These are phyloP conservation scores for Spergularia azorica DNA, from an alignment of 179 eudicot species.

Conservation along the genomic window DNA sequence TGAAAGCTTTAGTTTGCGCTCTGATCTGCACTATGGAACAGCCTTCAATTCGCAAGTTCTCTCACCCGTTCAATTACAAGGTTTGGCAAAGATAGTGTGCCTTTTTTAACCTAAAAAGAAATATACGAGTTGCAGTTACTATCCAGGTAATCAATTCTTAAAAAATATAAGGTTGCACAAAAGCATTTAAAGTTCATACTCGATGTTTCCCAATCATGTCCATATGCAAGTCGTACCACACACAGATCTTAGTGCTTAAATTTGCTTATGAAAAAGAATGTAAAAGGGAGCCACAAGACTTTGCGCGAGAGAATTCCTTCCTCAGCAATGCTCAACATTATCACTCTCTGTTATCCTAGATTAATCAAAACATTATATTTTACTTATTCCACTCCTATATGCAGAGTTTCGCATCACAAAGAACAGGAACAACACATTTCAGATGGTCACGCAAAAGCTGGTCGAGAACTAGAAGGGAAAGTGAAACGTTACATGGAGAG, in stretches of 20 bases:
- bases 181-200: background rate
- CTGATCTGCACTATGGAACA: background rate
- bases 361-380: no score
- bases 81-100: background rate
- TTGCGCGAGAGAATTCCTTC: no score
- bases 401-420: background rate
- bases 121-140: background rate
- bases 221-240: no score
- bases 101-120: background rate
- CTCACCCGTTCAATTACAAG: conserved; percentile 3
- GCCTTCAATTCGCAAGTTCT: conserved; percentile 3
- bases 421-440: background rate
- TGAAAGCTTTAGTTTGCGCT: background rate
- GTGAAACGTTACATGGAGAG: background rate
- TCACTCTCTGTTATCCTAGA: background rate
- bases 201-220: background rate
- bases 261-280: background rate
- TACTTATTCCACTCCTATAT: background rate
- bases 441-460: no score
- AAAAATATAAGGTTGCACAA: background rate
- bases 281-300: background rate
- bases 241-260: background rate
- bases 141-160: background rate
- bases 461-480: background rate
- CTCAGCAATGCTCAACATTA: background rate